phyloP scores from a whole-genome alignment of 768 basidiomycete genomes.

The Pleurotus eryngii region DNA sequence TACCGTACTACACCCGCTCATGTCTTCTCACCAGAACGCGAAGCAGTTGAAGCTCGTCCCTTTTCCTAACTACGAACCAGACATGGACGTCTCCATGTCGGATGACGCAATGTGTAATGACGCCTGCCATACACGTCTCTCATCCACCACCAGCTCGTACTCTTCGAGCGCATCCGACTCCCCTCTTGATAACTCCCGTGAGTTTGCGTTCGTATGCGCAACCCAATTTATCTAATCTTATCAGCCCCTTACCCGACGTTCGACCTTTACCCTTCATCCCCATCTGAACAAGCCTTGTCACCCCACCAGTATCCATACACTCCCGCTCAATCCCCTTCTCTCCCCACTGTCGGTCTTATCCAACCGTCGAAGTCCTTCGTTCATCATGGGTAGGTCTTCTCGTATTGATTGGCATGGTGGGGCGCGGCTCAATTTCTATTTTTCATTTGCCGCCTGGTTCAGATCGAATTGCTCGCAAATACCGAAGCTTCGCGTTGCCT shows the following conservation, averaged over 20 bases:
- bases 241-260: slow-evolving; percentile 58
- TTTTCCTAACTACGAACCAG: slow-evolving; percentile 63
- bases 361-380: slow-evolving; percentile 59
- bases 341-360: slow-evolving; percentile 57
- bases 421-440: background rate
- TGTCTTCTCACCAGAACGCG: slow-evolving; percentile 35
- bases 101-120: slow-evolving; percentile 52
- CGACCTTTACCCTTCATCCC: slow-evolving; percentile 53
- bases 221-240: slow-evolving; percentile 4
- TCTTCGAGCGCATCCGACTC: slow-evolving; percentile 49
- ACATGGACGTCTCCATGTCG: slow-evolving; percentile 71
- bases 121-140: slow-evolving; percentile 54
- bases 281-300: slow-evolving; percentile 36
- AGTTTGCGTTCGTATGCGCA: slow-evolving; percentile 19
- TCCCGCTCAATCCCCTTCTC: slow-evolving; percentile 33
- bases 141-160: slow-evolving; percentile 57
- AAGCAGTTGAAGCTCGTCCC: slow-evolving; percentile 77
- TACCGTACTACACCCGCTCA: slow-evolving; percentile 14
- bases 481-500: slow-evolving; percentile 79
- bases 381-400: slow-evolving; percentile 65
- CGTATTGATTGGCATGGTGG: too few species aligned
- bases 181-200: slow-evolving; percentile 44
- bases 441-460: slow-evolving; percentile 6
- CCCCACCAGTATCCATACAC: slow-evolving; percentile 26
- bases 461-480: slow-evolving; percentile 75